These are phyloP conservation scores for Aureobasidium sp. DNA, from an alignment of 2,329 filamentous ascomycete genomes.

Conservation along the genomic window DNA sequence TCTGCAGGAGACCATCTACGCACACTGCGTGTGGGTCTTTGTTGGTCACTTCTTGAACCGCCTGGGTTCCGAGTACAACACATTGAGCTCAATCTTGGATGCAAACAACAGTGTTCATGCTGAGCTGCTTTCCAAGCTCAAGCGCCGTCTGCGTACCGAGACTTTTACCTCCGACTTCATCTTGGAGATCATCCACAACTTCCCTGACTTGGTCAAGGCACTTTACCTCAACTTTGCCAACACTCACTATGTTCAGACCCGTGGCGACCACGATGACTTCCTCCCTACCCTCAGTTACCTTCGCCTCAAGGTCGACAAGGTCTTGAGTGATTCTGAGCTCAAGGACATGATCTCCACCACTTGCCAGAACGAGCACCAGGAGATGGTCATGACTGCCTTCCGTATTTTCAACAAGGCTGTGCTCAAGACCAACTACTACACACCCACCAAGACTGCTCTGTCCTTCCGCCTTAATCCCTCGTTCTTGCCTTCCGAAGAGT, in stretches of 20 bases:
- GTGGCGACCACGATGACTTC: conserved; percentile 59
- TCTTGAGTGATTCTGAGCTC: conserved; percentile 67
- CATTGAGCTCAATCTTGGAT: conserved; percentile 74
- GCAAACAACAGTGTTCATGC: conserved; percentile 74
- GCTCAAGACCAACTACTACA: conserved; percentile 96
- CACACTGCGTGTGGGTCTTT: conserved; percentile 95
- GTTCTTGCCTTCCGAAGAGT: conserved; percentile 87
- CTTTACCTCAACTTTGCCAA: conserved; percentile 89
- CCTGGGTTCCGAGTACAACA: conserved; percentile 84
- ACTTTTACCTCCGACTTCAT: conserved; percentile 99
- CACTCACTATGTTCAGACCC: conserved; percentile 68
- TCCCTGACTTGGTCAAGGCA: conserved; percentile 78
- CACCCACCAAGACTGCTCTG: conserved; percentile 93
- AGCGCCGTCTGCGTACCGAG: conserved; percentile 88
- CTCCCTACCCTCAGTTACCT: conserved; percentile 63
- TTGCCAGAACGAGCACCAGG: conserved; percentile 88
- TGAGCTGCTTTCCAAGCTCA: conserved; percentile 84
- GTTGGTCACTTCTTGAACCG: conserved; percentile 97
- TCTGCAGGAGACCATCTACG: conserved; percentile 93
- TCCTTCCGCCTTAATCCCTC: conserved; percentile 88
- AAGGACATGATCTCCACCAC: conserved; percentile 71
- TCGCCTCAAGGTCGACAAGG: conserved; percentile 60
- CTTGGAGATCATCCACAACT: conserved; percentile 87
- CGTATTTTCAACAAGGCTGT: conserved; percentile 89
- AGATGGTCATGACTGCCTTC: conserved; percentile 97